A percentile compares a stretch with the other conserved stretches of the same genome.
These are phyloP conservation scores for Geoglossum cookeanum DNA, from an alignment of 2,329 filamentous ascomycete species.

Conservation along the genomic window DNA sequence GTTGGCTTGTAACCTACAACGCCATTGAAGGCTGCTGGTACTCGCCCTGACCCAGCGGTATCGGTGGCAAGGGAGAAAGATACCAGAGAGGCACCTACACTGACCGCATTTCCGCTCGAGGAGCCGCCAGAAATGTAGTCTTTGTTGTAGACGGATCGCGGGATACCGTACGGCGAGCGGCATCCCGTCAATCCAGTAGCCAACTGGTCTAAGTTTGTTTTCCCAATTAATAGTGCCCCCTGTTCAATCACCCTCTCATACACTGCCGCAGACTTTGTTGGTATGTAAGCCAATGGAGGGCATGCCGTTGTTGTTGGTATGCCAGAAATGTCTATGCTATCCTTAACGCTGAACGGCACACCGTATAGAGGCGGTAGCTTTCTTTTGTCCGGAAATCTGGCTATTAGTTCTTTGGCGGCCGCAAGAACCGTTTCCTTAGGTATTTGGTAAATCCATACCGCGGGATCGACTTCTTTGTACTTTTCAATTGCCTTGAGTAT, in stretches of 20 bases:
- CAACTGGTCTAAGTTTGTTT: slow-evolving; percentile 40
- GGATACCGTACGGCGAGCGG: slow-evolving; percentile 36
- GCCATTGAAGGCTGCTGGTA: slow-evolving; percentile 34
- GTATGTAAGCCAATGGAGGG: slow-evolving; percentile 28
- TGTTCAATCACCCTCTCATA: slow-evolving; percentile 29
- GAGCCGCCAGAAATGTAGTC: slow-evolving; percentile 37
- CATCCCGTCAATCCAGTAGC: slow-evolving; percentile 41
- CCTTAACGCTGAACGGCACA: slow-evolving; percentile 37
- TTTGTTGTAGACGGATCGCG: slow-evolving; percentile 31
- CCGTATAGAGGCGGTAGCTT: slow-evolving; percentile 33
- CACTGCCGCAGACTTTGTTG: slow-evolving; percentile 27
- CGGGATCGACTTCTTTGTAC: slow-evolving; percentile 28
- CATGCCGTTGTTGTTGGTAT: slow-evolving; percentile 33
- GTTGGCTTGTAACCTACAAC: slow-evolving; percentile 34
- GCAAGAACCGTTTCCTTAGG: slow-evolving; percentile 21
- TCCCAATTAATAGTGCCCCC: slow-evolving; percentile 37
- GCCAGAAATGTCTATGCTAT: slow-evolving; percentile 33
- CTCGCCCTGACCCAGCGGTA: slow-evolving; percentile 34
- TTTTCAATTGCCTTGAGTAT: slow-evolving; percentile 29
- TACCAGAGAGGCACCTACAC: slow-evolving; percentile 32
- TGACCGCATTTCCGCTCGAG: slow-evolving; percentile 35
- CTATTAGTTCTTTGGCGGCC: slow-evolving; percentile 23
- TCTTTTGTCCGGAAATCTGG: slow-evolving; percentile 20
- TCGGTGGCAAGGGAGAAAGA: slow-evolving; percentile 38
- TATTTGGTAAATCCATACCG: slow-evolving; percentile 32